Base-by-base conservation (phyloP, 2,329 filamentous ascomycete species). In the Botryotinia narcissicola region DNA sequence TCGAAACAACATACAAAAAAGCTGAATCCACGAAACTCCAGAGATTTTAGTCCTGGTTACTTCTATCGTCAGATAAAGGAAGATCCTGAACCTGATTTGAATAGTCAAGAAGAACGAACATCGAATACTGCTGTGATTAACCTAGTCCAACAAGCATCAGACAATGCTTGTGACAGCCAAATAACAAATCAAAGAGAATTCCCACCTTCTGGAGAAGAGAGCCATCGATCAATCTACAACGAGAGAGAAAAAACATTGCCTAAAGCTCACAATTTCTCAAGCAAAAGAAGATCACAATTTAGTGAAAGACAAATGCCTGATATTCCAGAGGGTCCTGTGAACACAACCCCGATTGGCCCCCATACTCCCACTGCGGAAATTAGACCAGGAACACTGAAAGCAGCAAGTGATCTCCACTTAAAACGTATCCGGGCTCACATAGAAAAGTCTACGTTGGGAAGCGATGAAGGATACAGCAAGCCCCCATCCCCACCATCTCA, bases 241-340 rank as follows among this genome's bases (percentile, higher is more conserved):
- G 66, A 42, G 35, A 42, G 42, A 42, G 66, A 57, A 7, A 40
- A 40, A 18, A 1, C 48, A 25, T 9, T 68, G 4, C 48, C 25
- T 1, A 68, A 42, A 32, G 22, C 48, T n/a, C 18, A 48, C 4
- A 68, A 42, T 32, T 16, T 51, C 4, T 14, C 20, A 22, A 68
- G n/a, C 48, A 68, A 68, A 57, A 68, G 48, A 42, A 68, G 29
- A 54, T 68, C 66, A 14, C 66, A 68, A 57, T 68, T 68, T 57
- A 42, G 48, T 3, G 66, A 68, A 54, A 42, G 66, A 32, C 48
- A 68, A 22, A 68, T 68, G 66, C 66, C 66, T 7, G 66, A 68
- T 68, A 68, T 68, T 35, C 66, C 48, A 3, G 66, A 68, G 48
- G 57, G 48, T 16, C 66, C 48, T 57, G 12, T 40, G 18, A 67